Base-by-base conservation (phyloP, 441 rosid species). In the Adansonia rubrostipa region DNA sequence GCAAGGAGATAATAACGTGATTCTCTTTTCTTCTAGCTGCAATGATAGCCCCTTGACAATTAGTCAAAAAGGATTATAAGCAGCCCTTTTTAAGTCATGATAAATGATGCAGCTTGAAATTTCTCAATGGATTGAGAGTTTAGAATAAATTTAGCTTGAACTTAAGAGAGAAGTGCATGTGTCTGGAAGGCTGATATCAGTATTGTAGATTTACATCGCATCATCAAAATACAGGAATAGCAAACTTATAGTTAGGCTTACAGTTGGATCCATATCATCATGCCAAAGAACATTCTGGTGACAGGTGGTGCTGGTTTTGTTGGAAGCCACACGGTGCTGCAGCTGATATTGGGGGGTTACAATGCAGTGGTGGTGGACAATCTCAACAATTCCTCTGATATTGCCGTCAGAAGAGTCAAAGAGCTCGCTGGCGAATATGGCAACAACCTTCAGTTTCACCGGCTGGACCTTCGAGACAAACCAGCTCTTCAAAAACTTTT, bases 231-330 rank as follows among this genome's bases (percentile, higher is more conserved):
- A 54, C n/a, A 54, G 60, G 22, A n/a, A 17, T n/a, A 54, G 60
- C 60, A 6, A 5, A 15, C 58, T 54, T 2, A 8, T 44, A 44
- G 47, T 8, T 54, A 15, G 58, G 19, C 20, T 67, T 24, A 17
- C 11, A 19, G 8, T 60, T 22, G 64, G 63, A 14, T 28, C 62
- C 3, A n/a, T 65, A 40, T 28, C 33, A 28, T 9, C 28, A 90
- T 88, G 96, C 80, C 84, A 68, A 79, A 73, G 76, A 88, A 42
- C 64, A 77, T 95, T 68, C 82, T 95, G 71, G 98, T 95, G 13
- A 93, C 94, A 47, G 99, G 99, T 15, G 99, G 98, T n/a, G 94
- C 97, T 78, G 99, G 99, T 56, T 95, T 91, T 78, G 90, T 93
- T 73, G 99, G 99, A 4, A 92, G 89, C 79, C 99, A 93, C 87